Conservation (phyloP, 495 filamentous ascomycete species). For the Xylaria longipes region DNA sequence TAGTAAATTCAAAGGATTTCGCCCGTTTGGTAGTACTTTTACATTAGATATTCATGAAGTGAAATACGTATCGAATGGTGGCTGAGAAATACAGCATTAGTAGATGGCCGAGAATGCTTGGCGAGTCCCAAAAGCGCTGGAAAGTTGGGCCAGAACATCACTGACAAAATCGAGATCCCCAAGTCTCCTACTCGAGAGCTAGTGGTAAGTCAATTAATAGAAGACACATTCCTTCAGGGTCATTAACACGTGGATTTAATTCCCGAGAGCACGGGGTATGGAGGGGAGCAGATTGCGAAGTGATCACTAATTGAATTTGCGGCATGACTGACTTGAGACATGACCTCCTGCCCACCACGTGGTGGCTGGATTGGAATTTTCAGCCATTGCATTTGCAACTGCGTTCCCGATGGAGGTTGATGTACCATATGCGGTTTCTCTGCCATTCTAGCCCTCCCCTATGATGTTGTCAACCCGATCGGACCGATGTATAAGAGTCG, state of each 20-base stretch:
- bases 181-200: background rate
- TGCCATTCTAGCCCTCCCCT: background rate
- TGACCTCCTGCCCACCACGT: background rate
- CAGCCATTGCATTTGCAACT: background rate
- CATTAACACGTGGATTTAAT: no score
- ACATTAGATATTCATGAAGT: background rate
- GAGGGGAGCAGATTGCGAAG: background rate
- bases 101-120: background rate
- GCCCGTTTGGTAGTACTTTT: background rate
- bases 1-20: background rate
- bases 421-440: background rate
- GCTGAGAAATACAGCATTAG: background rate
- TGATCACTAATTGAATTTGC: background rate
- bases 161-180: background rate
- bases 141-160: background rate
- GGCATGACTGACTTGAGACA: constrained; percentile 18
- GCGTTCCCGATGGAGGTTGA: constrained; percentile 5
- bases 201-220: background rate
- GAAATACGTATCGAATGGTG: background rate
- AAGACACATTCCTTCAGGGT: background rate
- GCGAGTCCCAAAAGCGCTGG: background rate
- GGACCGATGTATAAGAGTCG: constrained; percentile 15
- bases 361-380: constrained; percentile 4
- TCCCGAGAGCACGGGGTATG: no score
- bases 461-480: background rate